Base-by-base conservation (phyloP, 2,329 filamentous ascomycete species). In the Colletotrichum kahawae region DNA sequence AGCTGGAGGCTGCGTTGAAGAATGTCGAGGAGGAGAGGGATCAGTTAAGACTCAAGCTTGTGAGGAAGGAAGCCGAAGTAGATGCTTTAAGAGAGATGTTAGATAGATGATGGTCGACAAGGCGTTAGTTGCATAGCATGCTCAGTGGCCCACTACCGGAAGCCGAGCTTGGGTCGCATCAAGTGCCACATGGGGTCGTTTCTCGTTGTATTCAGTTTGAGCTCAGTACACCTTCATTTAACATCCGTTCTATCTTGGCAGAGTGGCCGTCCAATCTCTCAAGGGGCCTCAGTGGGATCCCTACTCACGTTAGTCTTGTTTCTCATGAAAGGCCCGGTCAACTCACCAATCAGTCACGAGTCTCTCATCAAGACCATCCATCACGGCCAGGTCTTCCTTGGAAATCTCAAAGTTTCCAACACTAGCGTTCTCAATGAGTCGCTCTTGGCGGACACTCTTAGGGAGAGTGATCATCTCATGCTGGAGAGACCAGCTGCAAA, bases 381-480 rank as follows among this genome's bases (percentile, higher is more conserved):
- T 84, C 7, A 67, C 83, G 78, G 87, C 82, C 88, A 95, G 89
- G 80, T 95, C 93, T n/a, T 82, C 86, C n/a, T 87, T 85, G 0
- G 88, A 87, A 67, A 95, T 92, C 69, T 89, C 87, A 77, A 94
- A 92, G 0, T 85, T 84, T 3, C 87, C 89, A 14, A 95, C 87
- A 48, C 91, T 83, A 4, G 88, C 91, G 81, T 95, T 96, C 80
- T 92, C 90, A 6, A 89, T 78, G 70, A 95, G 92, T 31, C 94
- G 88, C 64, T 90, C 88, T 80, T 87, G 87, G 74, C 86, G 90
- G 27, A 90, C 87, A 81, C 93, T 95, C 88, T 97, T 96, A 6
- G 94, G 94, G 76, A 96, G 84, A 6, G 93, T 92, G 59, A 95
- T 90, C 79, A 92, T 93, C 43, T 91, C 92, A 80, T 95, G 90